Evolutionary conservation across 2,329 filamentous ascomycete species (phyloP), one percentile per base, ranked within the genome.

Genomic region (Incumbomyces lentus): DNA sequence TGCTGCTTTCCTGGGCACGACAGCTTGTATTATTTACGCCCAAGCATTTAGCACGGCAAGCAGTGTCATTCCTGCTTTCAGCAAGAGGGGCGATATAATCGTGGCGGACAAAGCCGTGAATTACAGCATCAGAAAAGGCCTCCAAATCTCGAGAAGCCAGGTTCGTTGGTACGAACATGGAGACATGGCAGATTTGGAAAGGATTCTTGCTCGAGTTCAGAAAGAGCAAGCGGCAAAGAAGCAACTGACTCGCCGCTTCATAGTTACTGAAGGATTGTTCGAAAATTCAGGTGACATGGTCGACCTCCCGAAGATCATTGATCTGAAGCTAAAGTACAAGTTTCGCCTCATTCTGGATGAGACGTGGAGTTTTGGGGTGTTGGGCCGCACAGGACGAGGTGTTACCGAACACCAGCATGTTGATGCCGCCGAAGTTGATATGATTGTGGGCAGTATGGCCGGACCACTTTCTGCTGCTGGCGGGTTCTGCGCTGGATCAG

Each of bases 331-430:
- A 56, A 86, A 84, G 64, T 95, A 96, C 76, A 98, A 95, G 70
- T 98, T 96, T 72, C 87, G 92, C 58, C 78, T 98, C 47, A 94
- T 96, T 55, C 80, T 98, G 32, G 92, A 98, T 64, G 92, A 98
- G 71, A 95, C 89, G 1, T 94, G 86, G 83, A 95, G 89, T 1
- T 98, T 96, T 62, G 93, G 90, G 50, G 85, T 96, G 14, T 76
- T 98, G 4, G 92, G 92, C 40, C 78, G 88, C 51, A 95, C 87
- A 19, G 93, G 92, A 16, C 82, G 88, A 44, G 92, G 92, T 49
- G 74, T 96, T 33, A 96, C 92, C 0, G 93, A 98, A 69, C 86
- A 90, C 5, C 92, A 96, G 62, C 95, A 96, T 58, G 90, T 98
- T 14, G 92, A 96, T 62, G 81, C 90, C 0, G 79, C 83, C 8